Conservation (phyloP, 257 asterid genomes). For the Mitragyna speciosa region DNA sequence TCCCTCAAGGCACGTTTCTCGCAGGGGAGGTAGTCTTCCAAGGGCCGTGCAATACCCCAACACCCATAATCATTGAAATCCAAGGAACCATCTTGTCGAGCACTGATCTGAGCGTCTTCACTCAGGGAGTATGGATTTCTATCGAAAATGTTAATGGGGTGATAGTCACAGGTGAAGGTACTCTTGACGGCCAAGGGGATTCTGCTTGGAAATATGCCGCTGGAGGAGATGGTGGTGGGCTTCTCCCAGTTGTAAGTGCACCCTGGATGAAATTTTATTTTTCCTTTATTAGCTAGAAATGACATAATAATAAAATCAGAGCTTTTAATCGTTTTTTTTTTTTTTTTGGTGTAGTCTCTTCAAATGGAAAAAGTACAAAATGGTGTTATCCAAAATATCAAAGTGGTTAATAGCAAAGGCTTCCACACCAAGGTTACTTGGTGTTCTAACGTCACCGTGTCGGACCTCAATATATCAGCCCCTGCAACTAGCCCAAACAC, state of each 20-base stretch:
- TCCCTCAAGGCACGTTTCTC: constrained; percentile 47
- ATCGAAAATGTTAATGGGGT: constrained; percentile 38
- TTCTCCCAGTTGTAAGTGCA: constrained; percentile 34
- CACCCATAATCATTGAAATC: constrained; percentile 46
- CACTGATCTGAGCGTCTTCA: constrained; percentile 44
- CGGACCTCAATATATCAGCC: constrained; percentile 1
- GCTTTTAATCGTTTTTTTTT: neutral
- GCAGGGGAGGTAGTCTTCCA: constrained; percentile 47
- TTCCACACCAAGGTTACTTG: constrained; percentile 18
- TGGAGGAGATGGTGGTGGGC: constrained; percentile 5
- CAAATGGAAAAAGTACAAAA: constrained; percentile 1
- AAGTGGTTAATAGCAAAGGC: constrained; percentile 8
- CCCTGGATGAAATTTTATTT: neutral
- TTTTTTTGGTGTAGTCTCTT: constrained; percentile 6
- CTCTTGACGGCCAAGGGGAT: constrained; percentile 57
- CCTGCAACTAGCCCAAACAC: constrained; percentile 24
- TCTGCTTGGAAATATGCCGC: constrained; percentile 37
- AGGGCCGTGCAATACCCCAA: constrained; percentile 52
- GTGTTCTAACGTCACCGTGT: neutral
- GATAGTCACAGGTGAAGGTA: constrained; percentile 56
- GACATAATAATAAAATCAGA: neutral
- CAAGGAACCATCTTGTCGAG: constrained; percentile 47
- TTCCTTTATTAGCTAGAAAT: neutral
- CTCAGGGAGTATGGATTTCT: constrained; percentile 44
- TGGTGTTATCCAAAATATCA: constrained; percentile 7